Percentiles rank a stretch among this genome's conserved stretches.
Conservation (phyloP, 305 asterid species). For the Caryopteris hybrid region DNA sequence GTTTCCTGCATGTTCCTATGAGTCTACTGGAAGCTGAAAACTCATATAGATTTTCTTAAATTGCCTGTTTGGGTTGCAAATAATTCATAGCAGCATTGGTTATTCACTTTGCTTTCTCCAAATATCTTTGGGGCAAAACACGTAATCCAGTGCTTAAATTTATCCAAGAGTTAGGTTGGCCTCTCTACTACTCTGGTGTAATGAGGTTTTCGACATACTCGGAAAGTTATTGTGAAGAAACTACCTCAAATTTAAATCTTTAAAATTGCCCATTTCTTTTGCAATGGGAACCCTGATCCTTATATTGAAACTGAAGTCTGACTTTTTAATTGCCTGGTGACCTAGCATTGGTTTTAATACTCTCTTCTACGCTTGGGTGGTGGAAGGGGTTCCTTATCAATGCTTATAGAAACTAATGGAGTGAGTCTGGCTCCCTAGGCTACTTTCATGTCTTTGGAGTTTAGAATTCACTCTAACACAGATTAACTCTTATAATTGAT, state of each 20-base stretch:
- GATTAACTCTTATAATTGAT: neutral
- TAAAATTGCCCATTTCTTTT: neutral
- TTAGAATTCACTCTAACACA: conserved; percentile 29
- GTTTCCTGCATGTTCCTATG: neutral
- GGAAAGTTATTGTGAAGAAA: conserved; percentile 10
- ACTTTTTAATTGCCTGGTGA: neutral
- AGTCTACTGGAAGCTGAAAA: neutral
- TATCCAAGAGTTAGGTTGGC: conserved; percentile 47
- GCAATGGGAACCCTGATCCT: neutral
- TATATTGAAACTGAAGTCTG: neutral
- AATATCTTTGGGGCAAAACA: neutral
- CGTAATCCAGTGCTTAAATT: conserved; percentile 24
- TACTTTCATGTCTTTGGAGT: conserved; percentile 23
- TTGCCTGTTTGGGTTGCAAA: neutral
- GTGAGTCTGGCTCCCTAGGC: conserved; percentile 37
- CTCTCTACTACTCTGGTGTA: conserved; percentile 29
- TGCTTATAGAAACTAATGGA: conserved; percentile 33
- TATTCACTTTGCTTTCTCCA: neutral
- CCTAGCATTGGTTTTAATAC: conserved; percentile 21
- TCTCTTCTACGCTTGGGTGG: neutral
- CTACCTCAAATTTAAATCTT: neutral
- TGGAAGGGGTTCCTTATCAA: conserved; percentile 18
- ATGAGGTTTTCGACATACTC: conserved; percentile 42
- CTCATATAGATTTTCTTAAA: neutral
- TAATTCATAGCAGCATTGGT: conserved; percentile 21